A percentile compares a stretch with the other conserved stretches of the same genome.
phyloP scores from a whole-genome alignment of 2,329 filamentous ascomycete species.

The Exophiala lecanii-corni region DNA sequence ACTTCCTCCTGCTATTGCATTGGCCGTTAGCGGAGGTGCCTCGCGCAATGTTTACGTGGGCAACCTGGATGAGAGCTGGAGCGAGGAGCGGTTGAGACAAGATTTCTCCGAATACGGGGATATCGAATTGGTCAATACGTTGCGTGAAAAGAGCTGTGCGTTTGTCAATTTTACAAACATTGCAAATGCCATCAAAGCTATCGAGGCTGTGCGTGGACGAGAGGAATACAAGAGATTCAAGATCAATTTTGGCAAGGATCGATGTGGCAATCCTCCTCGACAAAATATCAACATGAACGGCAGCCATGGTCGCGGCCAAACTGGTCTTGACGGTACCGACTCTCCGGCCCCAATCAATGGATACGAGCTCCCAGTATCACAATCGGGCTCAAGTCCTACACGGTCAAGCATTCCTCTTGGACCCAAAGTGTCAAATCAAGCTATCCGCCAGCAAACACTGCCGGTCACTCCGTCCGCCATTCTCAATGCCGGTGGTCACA shows the following conservation, averaged over 20 bases:
- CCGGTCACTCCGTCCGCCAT: conserved; percentile 67
- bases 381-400: conserved; percentile 58
- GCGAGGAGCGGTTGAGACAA: conserved; percentile 87
- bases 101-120: conserved; percentile 98
- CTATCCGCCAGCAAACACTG: conserved; percentile 48
- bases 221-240: conserved; percentile 99
- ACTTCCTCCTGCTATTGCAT: conserved; percentile 87
- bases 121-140: conserved; percentile 93
- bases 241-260: conserved; percentile 99
- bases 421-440: conserved; percentile 54
- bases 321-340: conserved; percentile 48
- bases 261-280: conserved; percentile 91
- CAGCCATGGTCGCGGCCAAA: conserved; percentile 61
- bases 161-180: conserved; percentile 99
- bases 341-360: conserved; percentile 57
- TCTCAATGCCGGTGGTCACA: conserved; percentile 73
- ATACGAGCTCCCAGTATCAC: conserved; percentile 50
- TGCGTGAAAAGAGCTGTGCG: conserved; percentile 97
- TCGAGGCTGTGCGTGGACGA: conserved; percentile 88
- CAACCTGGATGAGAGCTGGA: conserved; percentile 96
- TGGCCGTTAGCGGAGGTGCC: conserved; percentile 92
- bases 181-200: conserved; percentile 98
- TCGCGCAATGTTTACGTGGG: conserved; percentile 99
- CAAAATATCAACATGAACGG: conserved; percentile 66
- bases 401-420: conserved; percentile 50